Base-by-base conservation (phyloP, 371 early-diverging fungal genomes). In the Rhizopus delemar region DNA sequence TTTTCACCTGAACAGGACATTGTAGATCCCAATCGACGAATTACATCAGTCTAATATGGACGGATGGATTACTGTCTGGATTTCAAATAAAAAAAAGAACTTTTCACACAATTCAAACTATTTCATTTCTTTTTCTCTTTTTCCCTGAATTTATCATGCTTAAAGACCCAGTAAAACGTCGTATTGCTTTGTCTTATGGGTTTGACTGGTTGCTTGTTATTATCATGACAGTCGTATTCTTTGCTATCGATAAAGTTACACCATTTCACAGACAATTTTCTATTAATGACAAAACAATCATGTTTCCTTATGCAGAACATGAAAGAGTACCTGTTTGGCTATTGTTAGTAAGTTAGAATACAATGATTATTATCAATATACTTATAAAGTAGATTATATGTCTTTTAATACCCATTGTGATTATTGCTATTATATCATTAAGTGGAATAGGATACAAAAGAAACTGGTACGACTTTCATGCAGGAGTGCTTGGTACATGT, bases 261-360 rank as follows among this genome's bases (percentile, higher is more conserved):
- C 91, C 92, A 2, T 90, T 79, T 70, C 85, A 84, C 53, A 81
- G 91, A 46, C 71, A 79, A 53, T 90, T 92, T 70, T 88, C 88
- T 11, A 71, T 90, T 22, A 69, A 74, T 5, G 89, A 92, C 70
- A 83, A 74, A 36, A 79, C 85, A 12, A 86, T 92, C 49, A 80
- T 81, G 71, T 84, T 80, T 67, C 84, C 87, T 4, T 77, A 86
- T 60, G 75, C 84, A 52, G 78, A 74, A 32, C 65, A 86, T 34
- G 88, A 88, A 51, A 78, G 84, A n/a, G 80, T 90, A 0, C 86
- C 85, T 41, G 73, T 79, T 52, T 82, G 85, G 73, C 68, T 81
- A 8, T 66, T 85, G 8, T 59, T 76, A n/a, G 82, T 90, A 72
- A 52, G 22, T 22, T 22, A 22, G 22, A 22, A 22, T 11, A 36